phyloP scores from a whole-genome alignment of 1,284 basidiomycete genomes.

The Erythrobasidium hasegawianum region DNA sequence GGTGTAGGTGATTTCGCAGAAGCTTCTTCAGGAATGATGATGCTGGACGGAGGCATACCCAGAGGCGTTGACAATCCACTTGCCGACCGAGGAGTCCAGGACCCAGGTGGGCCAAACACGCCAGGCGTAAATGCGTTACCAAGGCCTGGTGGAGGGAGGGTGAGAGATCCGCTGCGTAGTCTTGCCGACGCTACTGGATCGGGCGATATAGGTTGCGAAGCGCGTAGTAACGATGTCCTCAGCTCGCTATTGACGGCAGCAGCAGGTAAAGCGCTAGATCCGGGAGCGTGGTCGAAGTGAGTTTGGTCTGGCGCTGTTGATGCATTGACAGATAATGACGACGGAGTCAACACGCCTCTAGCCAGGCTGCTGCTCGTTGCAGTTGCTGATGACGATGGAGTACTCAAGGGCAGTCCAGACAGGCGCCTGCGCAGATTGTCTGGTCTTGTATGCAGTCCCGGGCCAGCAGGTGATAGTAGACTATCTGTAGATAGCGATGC shows the following conservation, averaged over 20 bases:
- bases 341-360: slow-evolving; percentile 8
- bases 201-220: slow-evolving; percentile 25
- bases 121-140: slow-evolving; percentile 80
- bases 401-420: not conserved
- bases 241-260: slow-evolving; percentile 8
- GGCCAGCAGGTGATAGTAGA: slow-evolving; percentile 19
- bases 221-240: slow-evolving; percentile 22
- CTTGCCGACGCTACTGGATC: slow-evolving; percentile 47
- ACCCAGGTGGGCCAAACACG: slow-evolving; percentile 39
- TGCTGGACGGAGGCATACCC: slow-evolving; percentile 18
- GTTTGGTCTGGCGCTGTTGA: not conserved
- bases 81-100: slow-evolving; percentile 38
- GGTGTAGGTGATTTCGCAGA: not conserved
- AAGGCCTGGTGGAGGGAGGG: slow-evolving; percentile 65
- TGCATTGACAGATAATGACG: slow-evolving; percentile 4
- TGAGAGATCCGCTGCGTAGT: slow-evolving; percentile 81
- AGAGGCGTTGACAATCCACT: slow-evolving; percentile 26
- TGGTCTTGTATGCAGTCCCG: not conserved
- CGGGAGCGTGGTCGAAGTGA: not conserved
- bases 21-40: slow-evolving; percentile 15
- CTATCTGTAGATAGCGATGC: slow-evolving; percentile 9
- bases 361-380: slow-evolving; percentile 9
- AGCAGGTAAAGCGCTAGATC: not conserved
- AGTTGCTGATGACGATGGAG: not conserved
- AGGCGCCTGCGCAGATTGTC: slow-evolving; percentile 4